These are phyloP conservation scores for Talaromyces sp. DNA, from an alignment of 2,329 filamentous ascomycete genomes.

Conservation along the genomic window DNA sequence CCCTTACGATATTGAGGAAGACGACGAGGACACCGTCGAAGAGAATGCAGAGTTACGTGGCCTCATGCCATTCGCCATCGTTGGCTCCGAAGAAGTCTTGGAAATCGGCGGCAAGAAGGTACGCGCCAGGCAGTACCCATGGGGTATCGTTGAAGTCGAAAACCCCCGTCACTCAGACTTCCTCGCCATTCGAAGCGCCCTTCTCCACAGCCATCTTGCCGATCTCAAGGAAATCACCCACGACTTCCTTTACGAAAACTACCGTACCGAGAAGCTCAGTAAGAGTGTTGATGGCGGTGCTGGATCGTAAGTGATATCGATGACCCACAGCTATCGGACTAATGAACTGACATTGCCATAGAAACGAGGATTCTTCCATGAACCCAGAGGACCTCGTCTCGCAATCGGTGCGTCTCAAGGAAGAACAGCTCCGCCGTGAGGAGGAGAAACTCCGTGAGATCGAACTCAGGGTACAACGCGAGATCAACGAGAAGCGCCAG, in stretches of 20 bases:
- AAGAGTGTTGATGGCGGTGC: slow-evolving; percentile 89
- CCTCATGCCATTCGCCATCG: slow-evolving; percentile 98
- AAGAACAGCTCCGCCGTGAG: slow-evolving; percentile 97
- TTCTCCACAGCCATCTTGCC: slow-evolving; percentile 95
- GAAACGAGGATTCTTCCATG: slow-evolving; percentile 74
- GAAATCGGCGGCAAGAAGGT: slow-evolving; percentile 92
- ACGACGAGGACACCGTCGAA: slow-evolving; percentile 98
- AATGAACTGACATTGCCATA: slow-evolving; percentile 31
- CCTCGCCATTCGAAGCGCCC: slow-evolving; percentile 90
- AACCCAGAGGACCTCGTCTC: slow-evolving; percentile 96
- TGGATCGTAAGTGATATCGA: slow-evolving; percentile 69
- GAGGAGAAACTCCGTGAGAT: slow-evolving; percentile 99
- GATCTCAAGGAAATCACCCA: slow-evolving; percentile 99
- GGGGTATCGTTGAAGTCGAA: slow-evolving; percentile 98
- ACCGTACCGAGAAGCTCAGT: slow-evolving; percentile 99
- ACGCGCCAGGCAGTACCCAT: slow-evolving; percentile 94
- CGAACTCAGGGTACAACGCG: slow-evolving; percentile 98
- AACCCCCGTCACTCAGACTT: slow-evolving; percentile 99
- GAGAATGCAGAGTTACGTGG: slow-evolving; percentile 97
- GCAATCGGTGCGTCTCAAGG: slow-evolving; percentile 97
- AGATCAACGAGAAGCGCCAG: slow-evolving; percentile 99
- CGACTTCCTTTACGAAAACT: slow-evolving; percentile 99
- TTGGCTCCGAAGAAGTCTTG: slow-evolving; percentile 91
- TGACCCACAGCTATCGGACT: slow-evolving; percentile 19
- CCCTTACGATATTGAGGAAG: slow-evolving; percentile 98